phyloP scores from a whole-genome alignment of 2,329 filamentous ascomycete species.

The Sclerotinia nivalis region DNA sequence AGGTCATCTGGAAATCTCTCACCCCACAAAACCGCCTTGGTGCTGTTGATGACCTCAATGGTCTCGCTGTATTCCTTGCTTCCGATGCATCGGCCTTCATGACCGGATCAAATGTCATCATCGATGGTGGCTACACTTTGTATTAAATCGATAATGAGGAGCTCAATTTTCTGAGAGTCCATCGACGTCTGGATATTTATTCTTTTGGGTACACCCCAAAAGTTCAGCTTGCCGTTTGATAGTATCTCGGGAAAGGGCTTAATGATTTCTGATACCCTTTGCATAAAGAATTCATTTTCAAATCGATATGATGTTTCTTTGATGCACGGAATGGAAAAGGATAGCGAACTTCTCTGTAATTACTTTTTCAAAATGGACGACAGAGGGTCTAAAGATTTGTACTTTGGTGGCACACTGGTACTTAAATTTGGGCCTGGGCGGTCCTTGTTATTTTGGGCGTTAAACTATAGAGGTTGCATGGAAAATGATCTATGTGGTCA shows the following conservation, averaged over 20 bases:
- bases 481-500: conserved; percentile 12
- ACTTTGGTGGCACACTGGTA: neutral
- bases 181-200: conserved; percentile 16
- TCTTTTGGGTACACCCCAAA: conserved; percentile 6
- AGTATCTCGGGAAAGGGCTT: neutral
- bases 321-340: conserved; percentile 4
- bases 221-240: neutral
- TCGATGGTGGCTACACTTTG: conserved; percentile 41
- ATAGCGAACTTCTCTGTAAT: conserved; percentile 10
- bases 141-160: conserved; percentile 37
- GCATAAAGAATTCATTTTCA: conserved; percentile 16
- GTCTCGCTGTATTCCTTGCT: conserved; percentile 73
- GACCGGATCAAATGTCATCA: conserved; percentile 66
- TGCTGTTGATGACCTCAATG: conserved; percentile 74
- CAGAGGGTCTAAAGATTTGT: conserved; percentile 11
- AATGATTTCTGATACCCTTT: conserved; percentile 11
- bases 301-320: conserved; percentile 16
- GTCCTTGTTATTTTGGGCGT: conserved; percentile 6
- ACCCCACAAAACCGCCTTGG: conserved; percentile 75
- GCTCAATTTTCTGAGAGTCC: conserved; percentile 1
- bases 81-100: conserved; percentile 73
- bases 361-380: neutral
- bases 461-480: conserved; percentile 11
- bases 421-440: conserved; percentile 4
- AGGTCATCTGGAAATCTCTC: conserved; percentile 75